Percentiles rank a stretch among this genome's conserved stretches.
Evolutionary conservation across 2,329 filamentous ascomycete genomes (phyloP).

Genomic region (Byssochlamys sp.): DNA sequence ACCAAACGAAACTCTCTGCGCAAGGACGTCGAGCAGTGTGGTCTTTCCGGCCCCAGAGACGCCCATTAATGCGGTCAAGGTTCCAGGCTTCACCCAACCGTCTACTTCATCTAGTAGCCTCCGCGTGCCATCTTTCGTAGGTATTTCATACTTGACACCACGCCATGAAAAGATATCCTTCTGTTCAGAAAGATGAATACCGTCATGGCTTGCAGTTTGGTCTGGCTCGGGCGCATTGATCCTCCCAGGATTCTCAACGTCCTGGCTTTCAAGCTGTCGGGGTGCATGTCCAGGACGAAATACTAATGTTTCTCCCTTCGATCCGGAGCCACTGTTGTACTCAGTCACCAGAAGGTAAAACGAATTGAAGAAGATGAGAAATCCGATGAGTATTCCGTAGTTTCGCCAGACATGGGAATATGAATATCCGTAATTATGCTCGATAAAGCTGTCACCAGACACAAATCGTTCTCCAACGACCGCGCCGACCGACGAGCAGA

Average conservation of each 20-base stretch:
- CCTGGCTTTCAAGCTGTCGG: conserved; percentile 14
- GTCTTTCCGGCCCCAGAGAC: conserved; percentile 84
- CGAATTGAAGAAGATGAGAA: conserved; percentile 52
- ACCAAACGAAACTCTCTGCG: conserved; percentile 78
- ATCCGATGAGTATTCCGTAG: conserved; percentile 58
- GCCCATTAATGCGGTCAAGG: conserved; percentile 75
- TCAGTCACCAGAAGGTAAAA: conserved; percentile 57
- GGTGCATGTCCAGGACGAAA: conserved; percentile 60
- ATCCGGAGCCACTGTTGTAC: conserved; percentile 54
- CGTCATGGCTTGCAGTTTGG: conserved; percentile 5
- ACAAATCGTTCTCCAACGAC: conserved; percentile 45
- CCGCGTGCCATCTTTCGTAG: conserved; percentile 65
- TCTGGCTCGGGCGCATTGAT: conserved; percentile 22
- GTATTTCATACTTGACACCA: conserved; percentile 71
- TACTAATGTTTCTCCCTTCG: conserved; percentile 66
- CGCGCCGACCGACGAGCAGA: conserved; percentile 55
- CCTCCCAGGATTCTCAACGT: not conserved
- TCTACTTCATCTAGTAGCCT: conserved; percentile 76
- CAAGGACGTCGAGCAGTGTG: conserved; percentile 75
- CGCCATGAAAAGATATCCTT: conserved; percentile 79
- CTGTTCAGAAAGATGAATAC: conserved; percentile 50
- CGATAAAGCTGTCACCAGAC: conserved; percentile 50
- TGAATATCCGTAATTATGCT: conserved; percentile 48
- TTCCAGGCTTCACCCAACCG: conserved; percentile 89
- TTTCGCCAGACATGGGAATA: conserved; percentile 57